Evolutionary conservation across 2,329 filamentous ascomycete species (phyloP), one percentile per base, ranked within the genome.

Genomic region (Aspergillus neoniger): DNA sequence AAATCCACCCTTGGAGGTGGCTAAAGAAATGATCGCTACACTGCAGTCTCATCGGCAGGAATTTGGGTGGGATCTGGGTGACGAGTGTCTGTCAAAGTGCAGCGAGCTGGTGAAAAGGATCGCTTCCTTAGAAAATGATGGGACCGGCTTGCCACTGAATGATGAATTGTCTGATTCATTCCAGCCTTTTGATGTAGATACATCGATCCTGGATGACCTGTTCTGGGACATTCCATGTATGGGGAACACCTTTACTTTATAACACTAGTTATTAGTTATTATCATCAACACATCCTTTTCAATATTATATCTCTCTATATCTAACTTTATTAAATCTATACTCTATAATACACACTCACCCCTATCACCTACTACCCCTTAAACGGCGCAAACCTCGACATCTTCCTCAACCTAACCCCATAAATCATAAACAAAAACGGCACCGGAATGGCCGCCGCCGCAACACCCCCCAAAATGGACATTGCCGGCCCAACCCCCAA

Each of bases 401-500:
- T 50, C 47, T 50, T 50, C 47, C 47, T 32, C 47, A 50, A 30
- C 15, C 47, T n/a, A 2, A 30, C 25, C 15, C 53, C 53, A n/a
- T 55, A 55, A 30, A 55, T 21, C 53, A 55, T 86, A 69, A 77
- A 77, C 38, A 77, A 52, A 64, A 75, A 80, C 5, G 79, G 78
- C 47, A 80, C 76, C 0, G 76, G 78, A 47, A 80, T 75, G 61
- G 82, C 55, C 17, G 71, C 65, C 5, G 75, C 71, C 0, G 77
- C 74, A 61, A 82, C 69, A 9, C 78, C 80, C 0, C 83, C 88
- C 7, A 88, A 83, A 4, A 91, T 82, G 61, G 80, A 86, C 10
- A 82, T 81, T 0, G 84, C 88, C 17, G 85, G 87, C 0, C 82
- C 82, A n/a, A 88, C 81, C 0, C 88, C 88, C 19, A 91, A 72